These are phyloP conservation scores for Chytriomyces hyalinus DNA, from an alignment of 192 early-diverging fungal genomes.

Conservation along the genomic window DNA sequence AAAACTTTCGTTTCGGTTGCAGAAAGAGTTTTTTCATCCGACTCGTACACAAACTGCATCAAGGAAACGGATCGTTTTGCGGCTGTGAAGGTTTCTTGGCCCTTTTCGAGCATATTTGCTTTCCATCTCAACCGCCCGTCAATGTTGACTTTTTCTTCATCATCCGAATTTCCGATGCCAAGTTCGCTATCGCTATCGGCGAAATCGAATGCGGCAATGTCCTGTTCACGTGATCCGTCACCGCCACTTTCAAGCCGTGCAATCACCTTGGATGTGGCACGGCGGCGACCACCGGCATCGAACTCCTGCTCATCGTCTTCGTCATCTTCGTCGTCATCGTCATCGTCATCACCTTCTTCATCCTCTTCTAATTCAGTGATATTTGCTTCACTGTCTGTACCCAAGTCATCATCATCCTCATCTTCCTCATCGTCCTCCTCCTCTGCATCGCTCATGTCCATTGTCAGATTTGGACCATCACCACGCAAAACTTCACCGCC, in stretches of 20 bases:
- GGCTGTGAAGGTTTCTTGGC: conserved; percentile 56
- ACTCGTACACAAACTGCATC: conserved; percentile 88
- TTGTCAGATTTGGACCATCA: conserved; percentile 70
- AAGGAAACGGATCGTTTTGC: conserved; percentile 72
- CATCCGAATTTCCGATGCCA: conserved; percentile 61
- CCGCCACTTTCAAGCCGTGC: conserved; percentile 31
- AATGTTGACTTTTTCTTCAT: conserved; percentile 40
- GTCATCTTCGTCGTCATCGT: conserved; percentile 51
- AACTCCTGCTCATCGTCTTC: conserved; percentile 33
- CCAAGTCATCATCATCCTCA: conserved; percentile 44
- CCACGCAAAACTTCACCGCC: conserved; percentile 47
- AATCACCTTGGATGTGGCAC: conserved; percentile 15
- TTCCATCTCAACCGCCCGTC: conserved; percentile 73
- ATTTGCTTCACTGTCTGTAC: conserved; percentile 30
- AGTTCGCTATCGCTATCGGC: conserved; percentile 77
- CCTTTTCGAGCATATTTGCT: conserved; percentile 67
- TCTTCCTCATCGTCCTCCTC: conserved; percentile 51
- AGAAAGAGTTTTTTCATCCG: conserved; percentile 42
- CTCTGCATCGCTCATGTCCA: conserved; percentile 51
- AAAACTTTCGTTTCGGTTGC: conserved; percentile 49
- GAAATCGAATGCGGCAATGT: conserved; percentile 46
- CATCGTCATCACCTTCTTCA: conserved; percentile 52
- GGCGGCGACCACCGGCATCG: conserved; percentile 19
- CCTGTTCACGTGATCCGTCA: conserved; percentile 51
- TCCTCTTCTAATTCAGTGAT: conserved; percentile 22